A percentile compares a stretch with the other conserved stretches of the same genome.
phyloP scores from a whole-genome alignment of 768 basidiomycete genomes.

The Dacryopinax spathularia region DNA sequence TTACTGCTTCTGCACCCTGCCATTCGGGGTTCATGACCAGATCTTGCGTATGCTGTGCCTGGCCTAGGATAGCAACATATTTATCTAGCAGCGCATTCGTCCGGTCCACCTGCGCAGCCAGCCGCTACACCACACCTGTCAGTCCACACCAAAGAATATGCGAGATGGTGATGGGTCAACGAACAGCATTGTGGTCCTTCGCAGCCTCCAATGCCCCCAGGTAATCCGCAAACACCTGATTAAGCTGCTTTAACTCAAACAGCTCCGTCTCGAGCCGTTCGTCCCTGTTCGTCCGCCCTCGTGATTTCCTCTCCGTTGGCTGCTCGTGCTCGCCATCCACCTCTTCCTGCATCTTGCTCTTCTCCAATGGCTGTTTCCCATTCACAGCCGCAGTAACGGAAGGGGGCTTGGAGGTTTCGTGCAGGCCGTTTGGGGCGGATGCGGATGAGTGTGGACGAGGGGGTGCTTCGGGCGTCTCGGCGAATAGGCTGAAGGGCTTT shows the following conservation, averaged over 20 bases:
- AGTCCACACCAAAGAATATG: neutral
- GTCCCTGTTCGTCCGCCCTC: neutral
- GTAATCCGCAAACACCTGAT: slow-evolving; percentile 10
- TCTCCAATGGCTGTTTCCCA: neutral
- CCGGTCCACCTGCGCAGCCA: slow-evolving; percentile 11
- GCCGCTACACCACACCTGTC: slow-evolving; percentile 2
- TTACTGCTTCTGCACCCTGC: slow-evolving; percentile 14
- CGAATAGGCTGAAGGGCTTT: neutral
- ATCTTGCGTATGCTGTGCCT: slow-evolving; percentile 13
- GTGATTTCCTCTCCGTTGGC: neutral
- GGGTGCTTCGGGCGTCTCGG: neutral
- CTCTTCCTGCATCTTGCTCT: neutral
- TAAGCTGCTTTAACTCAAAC: slow-evolving; percentile 10
- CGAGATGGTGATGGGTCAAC: neutral
- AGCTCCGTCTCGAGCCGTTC: slow-evolving; percentile 10
- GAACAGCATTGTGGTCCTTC: slow-evolving; percentile 9
- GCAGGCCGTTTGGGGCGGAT: neutral
- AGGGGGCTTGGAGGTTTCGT: neutral
- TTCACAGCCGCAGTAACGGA: neutral
- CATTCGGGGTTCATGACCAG: slow-evolving; percentile 12
- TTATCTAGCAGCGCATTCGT: slow-evolving; percentile 13
- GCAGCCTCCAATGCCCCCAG: slow-evolving; percentile 8
- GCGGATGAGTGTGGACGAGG: neutral
- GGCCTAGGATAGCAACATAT: slow-evolving; percentile 12
- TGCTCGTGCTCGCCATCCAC: neutral